phyloP scores from a whole-genome alignment of 2,329 filamentous ascomycete species.

The Fusarium annulatum region DNA sequence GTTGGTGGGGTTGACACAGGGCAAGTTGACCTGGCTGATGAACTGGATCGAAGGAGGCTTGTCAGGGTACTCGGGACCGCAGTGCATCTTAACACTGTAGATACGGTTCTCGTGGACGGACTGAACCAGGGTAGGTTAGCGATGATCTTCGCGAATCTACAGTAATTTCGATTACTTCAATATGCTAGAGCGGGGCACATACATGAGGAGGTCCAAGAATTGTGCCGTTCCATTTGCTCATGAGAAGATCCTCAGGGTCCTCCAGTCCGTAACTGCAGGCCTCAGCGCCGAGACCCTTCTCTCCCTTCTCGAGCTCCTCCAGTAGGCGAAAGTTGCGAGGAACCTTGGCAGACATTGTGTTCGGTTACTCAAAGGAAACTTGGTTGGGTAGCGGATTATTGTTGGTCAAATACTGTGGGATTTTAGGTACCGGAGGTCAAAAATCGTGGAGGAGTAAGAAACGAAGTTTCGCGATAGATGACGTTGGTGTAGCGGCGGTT shows the following conservation, averaged over 20 bases:
- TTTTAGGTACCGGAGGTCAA: background rate
- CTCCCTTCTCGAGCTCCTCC: conserved; percentile 98
- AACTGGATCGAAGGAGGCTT: conserved; percentile 90
- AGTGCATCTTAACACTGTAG: conserved; percentile 97
- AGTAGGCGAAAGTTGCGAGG: conserved; percentile 96
- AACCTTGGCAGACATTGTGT: conserved; percentile 66
- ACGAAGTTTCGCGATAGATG: conserved; percentile 15
- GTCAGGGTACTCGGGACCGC: conserved; percentile 89
- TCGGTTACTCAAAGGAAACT: background rate
- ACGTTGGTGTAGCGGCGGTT: conserved; percentile 35
- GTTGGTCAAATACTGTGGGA: background rate
- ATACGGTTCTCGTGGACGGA: conserved; percentile 98
- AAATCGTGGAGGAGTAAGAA: conserved; percentile 8
- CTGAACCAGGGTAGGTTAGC: conserved; percentile 56
- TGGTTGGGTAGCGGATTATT: background rate
- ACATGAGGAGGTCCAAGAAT: conserved; percentile 97
- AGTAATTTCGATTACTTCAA: background rate
- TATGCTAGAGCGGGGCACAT: conserved; percentile 50
- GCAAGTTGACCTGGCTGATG: conserved; percentile 94
- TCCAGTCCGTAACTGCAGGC: conserved; percentile 97
- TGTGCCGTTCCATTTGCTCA: conserved; percentile 99
- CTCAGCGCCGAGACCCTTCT: conserved; percentile 96
- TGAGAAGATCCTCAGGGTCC: conserved; percentile 92
- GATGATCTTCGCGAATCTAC: background rate
- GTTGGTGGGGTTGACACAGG: conserved; percentile 84